These are phyloP conservation scores for Ruellia speciosa DNA, from an alignment of 305 asterid species.

Conservation along the genomic window DNA sequence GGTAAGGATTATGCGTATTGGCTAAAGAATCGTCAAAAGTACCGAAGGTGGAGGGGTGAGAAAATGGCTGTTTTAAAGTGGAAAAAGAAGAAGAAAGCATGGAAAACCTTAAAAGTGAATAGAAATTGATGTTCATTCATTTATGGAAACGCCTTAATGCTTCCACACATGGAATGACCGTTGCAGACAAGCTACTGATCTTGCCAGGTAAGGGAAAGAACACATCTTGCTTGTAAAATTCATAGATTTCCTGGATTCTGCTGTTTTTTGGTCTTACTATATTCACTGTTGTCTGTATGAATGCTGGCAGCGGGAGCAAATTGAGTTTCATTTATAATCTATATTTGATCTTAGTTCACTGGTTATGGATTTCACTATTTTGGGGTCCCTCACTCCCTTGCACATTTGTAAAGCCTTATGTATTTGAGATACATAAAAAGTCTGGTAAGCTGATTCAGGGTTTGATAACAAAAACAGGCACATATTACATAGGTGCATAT, in stretches of 20 bases:
- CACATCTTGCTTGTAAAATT: not conserved
- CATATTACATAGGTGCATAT: no score
- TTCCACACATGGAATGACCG: not conserved
- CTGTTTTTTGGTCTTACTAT: not conserved
- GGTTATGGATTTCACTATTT: no score
- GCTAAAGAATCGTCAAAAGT: slow-evolving; percentile 53
- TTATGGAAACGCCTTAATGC: not conserved
- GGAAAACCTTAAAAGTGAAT: slow-evolving; percentile 38
- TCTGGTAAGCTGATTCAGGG: no score
- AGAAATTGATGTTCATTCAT: slow-evolving; percentile 17
- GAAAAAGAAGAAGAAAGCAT: slow-evolving; percentile 52
- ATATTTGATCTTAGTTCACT: not conserved
- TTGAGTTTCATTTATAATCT: not conserved
- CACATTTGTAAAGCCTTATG: no score
- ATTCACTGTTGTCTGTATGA: not conserved
- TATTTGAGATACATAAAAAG: no score
- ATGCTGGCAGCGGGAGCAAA: not conserved
- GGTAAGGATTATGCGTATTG: slow-evolving; percentile 68
- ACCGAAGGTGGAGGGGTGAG: slow-evolving; percentile 46
- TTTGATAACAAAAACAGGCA: no score
- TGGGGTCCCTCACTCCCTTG: no score
- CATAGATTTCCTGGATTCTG: not conserved
- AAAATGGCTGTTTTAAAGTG: slow-evolving; percentile 57
- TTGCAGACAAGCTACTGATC: not conserved
- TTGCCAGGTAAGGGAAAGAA: not conserved